Percentiles rank a stretch among this genome's conserved stretches.
Evolutionary conservation across 2,329 filamentous ascomycete genomes (phyloP).

Genomic region (Trichoderma koningiopsis): DNA sequence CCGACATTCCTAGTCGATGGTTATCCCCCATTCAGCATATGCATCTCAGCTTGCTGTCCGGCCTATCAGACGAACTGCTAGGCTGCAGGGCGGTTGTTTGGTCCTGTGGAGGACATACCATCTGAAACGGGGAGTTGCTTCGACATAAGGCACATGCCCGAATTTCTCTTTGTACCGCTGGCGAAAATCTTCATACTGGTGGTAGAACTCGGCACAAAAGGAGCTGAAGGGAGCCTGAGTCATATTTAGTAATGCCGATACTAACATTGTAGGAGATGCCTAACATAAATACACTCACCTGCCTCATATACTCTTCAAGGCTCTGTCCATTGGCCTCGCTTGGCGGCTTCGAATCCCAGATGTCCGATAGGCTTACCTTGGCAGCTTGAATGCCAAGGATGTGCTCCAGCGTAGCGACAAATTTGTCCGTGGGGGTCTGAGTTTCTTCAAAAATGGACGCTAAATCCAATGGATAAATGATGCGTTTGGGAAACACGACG

Average conservation of each 20-base stretch:
- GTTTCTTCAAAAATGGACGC: constrained; percentile 20
- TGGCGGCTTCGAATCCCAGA: constrained; percentile 33
- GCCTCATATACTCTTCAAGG: constrained; percentile 35
- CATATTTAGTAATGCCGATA: neutral
- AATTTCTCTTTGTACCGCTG: constrained; percentile 33
- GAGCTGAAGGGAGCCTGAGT: constrained; percentile 36
- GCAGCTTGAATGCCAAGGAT: constrained; percentile 29
- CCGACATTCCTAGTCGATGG: constrained; percentile 33
- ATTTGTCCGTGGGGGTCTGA: constrained; percentile 27
- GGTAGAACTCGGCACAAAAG: constrained; percentile 41
- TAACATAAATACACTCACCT: constrained; percentile 31
- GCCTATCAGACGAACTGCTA: neutral
- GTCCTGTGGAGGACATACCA: constrained; percentile 34
- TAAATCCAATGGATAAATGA: constrained; percentile 37
- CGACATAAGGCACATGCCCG: constrained; percentile 33
- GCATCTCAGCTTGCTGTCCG: neutral
- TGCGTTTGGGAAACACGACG: constrained; percentile 22
- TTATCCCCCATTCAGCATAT: neutral
- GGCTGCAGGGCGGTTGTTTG: neutral
- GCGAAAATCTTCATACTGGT: constrained; percentile 36
- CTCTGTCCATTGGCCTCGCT: constrained; percentile 28
- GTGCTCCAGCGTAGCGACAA: constrained; percentile 34
- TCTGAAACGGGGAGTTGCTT: constrained; percentile 35
- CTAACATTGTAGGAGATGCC: neutral
- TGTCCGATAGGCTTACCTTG: constrained; percentile 27